Base-by-base conservation (phyloP, 2,329 filamentous ascomycete species). In the Talaromyces sp. region DNA sequence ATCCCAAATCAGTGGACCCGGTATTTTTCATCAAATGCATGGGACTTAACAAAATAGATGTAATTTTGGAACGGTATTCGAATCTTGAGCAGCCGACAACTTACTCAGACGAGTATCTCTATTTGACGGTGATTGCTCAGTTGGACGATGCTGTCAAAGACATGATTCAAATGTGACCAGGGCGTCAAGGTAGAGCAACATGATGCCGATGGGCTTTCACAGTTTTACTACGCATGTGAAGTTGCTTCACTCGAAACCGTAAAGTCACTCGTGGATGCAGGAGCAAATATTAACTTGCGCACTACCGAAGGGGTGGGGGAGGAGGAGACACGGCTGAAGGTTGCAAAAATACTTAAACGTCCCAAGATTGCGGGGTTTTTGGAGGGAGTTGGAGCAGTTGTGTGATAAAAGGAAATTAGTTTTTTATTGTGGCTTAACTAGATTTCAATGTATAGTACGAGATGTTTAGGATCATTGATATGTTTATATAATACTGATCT, bases 1-100 rank as follows among this genome's bases (percentile, higher is more conserved):
- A 53, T 26, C 58, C 59, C 6, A 49, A 41, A 7, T 26, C n/a
- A 10, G 19, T 63, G 7, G 51, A 61, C 19, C 58, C 56, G 29
- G 46, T 38, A 1, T 35, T 63, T 26, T 63, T 63, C 50, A 32
- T 63, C 46, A 49, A 29, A 54, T 50, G 32, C n/a, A 63, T 58
- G 6, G 38, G 41, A 27, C 19, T 63, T 19, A 38, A 61, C 35
- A 19, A 52, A 19, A 21, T 61, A 21, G 51, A 58, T 13, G 43
- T 19, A 6, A 35, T 63, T 27, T 58, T 50, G 55, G 49, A 55
- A 41, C 54, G 61, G 3, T 62, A 62, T 26, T 49, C 24, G 1
- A 35, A 35, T n/a, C 5, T 56, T 13, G 35, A 52, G 24, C 17
- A 24, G 14, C 3, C 26, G 2, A 49, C 13, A 35, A 9, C 11